Evolutionary conservation across 768 basidiomycete species (phyloP), one percentile per base, ranked within the genome.

Genomic region (Tulasnella calospora): DNA sequence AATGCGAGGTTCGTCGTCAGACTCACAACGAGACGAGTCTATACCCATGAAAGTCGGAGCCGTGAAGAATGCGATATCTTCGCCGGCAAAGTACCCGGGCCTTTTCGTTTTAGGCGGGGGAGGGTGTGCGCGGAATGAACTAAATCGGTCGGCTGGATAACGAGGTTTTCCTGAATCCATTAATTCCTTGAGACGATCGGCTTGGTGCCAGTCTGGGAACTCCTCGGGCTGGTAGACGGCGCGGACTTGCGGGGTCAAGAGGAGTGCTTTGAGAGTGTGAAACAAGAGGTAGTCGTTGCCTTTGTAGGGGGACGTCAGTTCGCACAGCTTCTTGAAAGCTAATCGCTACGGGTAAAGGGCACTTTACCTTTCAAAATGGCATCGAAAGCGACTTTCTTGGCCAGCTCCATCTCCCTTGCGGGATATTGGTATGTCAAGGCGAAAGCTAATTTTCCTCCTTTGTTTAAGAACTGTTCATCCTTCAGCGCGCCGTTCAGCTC

Each of bases 361-460:
- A 33, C 4, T 30, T 51, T 38, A 76, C 75, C 75, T 57, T 55
- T 57, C 21, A 76, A 8, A 17, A 38, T 61, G 15, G 47, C 36
- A 40, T 40, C 57, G 36, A 61, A 61, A 35, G 40, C 51, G 9
- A 21, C n/a, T 33, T 57, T n/a, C 38, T 40, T 40, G 61, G 61
- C 10, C 17, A 33, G 15, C n/a, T 72, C 44, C 47, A 57, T 38
- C 21, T 36, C 57, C 9, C 8, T 40, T 1, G 55, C 47, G 1
- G 79, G 76, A 36, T 78, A 78, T 44, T 61, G 46, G 76, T 78
- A 73, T 19, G 55, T 51, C 79, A 78, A 72, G 12, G 57, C 79
- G 61, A 80, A 80, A 3, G 76, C 76, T 6, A 79, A 47, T 51
- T 51, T 44, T 13, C 75, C 79, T 55, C 80, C 80, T 15, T 81